Evolutionary conservation across 129 eudicot genomes (phyloP).

Genomic region (Rutidosis leptorrhynchoides): DNA sequence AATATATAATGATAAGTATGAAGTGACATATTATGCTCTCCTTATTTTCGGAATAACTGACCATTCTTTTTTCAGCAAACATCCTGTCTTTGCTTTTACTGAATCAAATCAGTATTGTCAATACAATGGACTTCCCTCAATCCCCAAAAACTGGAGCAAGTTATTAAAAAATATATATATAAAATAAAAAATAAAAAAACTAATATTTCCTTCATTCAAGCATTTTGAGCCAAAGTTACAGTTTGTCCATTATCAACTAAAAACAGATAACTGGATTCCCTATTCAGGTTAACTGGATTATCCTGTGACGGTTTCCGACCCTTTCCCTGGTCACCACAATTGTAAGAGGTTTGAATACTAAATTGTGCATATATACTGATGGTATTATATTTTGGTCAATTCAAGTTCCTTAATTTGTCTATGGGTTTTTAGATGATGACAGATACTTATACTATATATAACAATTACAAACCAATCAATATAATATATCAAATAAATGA

Average conservation of each 20-base stretch:
- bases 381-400: not conserved
- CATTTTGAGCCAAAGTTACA: slow-evolving; percentile 4
- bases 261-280: too few species aligned
- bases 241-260: slow-evolving; percentile 16
- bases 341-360: too few species aligned
- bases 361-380: not conserved
- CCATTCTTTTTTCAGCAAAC: slow-evolving; percentile 1
- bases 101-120: not conserved
- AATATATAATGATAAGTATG: not conserved
- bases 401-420: not conserved
- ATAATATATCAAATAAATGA: slow-evolving; percentile 7
- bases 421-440: not conserved
- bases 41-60: not conserved
- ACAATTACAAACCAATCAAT: slow-evolving; percentile 12
- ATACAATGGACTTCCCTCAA: not conserved
- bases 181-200: too few species aligned
- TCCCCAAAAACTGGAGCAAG: not conserved
- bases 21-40: not conserved
- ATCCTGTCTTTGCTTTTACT: not conserved
- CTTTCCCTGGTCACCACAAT: too few species aligned
- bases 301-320: too few species aligned
- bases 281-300: too few species aligned
- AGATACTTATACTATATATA: not conserved
- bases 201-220: not conserved
- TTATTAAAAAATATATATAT: too few species aligned